Base-by-base conservation (phyloP, 2,329 filamentous ascomycete species). In the Botryotinia convoluta region DNA sequence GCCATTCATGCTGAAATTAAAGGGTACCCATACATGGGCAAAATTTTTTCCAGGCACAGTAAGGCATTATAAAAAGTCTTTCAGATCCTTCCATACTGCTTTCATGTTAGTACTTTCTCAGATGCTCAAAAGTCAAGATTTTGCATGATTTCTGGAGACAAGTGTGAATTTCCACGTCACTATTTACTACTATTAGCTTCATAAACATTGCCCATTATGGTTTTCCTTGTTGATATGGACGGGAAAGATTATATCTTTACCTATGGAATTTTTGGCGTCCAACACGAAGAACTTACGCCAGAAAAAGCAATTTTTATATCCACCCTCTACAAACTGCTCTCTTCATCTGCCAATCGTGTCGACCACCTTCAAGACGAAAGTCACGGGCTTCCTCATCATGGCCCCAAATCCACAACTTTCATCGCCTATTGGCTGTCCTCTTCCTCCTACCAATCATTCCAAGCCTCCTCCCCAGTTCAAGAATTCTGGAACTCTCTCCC, bases 361-460 rank as follows among this genome's bases (percentile, higher is more conserved):
- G 75, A 76, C 35, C 69, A 65, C 42, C 71, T 76, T 10, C 59
- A 72, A 44, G 64, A 70, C 51, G 65, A 76, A 57, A 73, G 42
- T 42, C 71, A 73, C 62, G 74, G 74, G 35, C 54, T 70, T 22
- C 48, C 63, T 65, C 60, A 59, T n/a, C 59, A 68, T 6, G 37
- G 60, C 0, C 74, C 73, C 54, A 69, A 70, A 39, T 67, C 73
- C 3, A 70, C 71, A 14, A 74, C 72, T 4, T 74, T 76, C 12
- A 48, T 78, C 61, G 77, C 75, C 7, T 76, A 76, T 26, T 76
- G 75, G 75, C 22, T 74, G 4, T 51, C 37, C 22, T 71, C 69
- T 0, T 74, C 78, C 26, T 78, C 79, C 18, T 74, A 77, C 39
- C 78, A 79, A 77, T 82, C 29, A 45, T 79, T 8, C 62, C 60